Base-by-base conservation (phyloP, 208 protist species). In the Acanthamoeba culbertsoni region DNA sequence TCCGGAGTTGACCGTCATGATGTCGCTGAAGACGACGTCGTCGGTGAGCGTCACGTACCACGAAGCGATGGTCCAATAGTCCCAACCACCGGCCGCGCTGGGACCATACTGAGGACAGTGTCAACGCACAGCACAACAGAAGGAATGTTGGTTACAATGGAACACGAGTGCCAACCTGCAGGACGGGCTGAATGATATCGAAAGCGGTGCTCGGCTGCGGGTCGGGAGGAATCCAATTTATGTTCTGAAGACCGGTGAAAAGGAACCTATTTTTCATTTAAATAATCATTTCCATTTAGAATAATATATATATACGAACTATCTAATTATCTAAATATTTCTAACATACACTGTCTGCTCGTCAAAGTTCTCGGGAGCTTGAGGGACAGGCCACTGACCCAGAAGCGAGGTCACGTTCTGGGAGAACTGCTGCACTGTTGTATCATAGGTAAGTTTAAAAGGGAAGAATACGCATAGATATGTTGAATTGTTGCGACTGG, bases 111-210 rank as follows among this genome's bases (percentile, higher is more conserved):
- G 28, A 48, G n/a, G n/a, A n/a, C n/a, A n/a, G n/a, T n/a, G n/a
- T n/a, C n/a, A n/a, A n/a, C n/a, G n/a, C n/a, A n/a, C n/a, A n/a
- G n/a, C n/a, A n/a, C n/a, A n/a, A n/a, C n/a, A n/a, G n/a, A n/a
- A n/a, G n/a, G n/a, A n/a, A n/a, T n/a, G n/a, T n/a, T n/a, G n/a
- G n/a, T n/a, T n/a, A n/a, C n/a, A n/a, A n/a, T n/a, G n/a, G n/a
- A n/a, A n/a, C n/a, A n/a, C n/a, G n/a, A 18, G 12, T 31, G 8
- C 14, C 2, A 16, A 77, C 68, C 68, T 86, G 75, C 12, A 86
- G 75, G 26, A 86, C 75, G 37, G 75, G 75, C 75, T 86, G 75
- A 20, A 86, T 86, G 75, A 86, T 86, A 28, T 86, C 75, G 45
- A 62, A 59, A 1, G 75, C 18, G 14, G 45, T 42, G 12, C 14